These are phyloP conservation scores for Penicillium macrosclerotiorum DNA, from an alignment of 495 filamentous ascomycete genomes.

Conservation along the genomic window DNA sequence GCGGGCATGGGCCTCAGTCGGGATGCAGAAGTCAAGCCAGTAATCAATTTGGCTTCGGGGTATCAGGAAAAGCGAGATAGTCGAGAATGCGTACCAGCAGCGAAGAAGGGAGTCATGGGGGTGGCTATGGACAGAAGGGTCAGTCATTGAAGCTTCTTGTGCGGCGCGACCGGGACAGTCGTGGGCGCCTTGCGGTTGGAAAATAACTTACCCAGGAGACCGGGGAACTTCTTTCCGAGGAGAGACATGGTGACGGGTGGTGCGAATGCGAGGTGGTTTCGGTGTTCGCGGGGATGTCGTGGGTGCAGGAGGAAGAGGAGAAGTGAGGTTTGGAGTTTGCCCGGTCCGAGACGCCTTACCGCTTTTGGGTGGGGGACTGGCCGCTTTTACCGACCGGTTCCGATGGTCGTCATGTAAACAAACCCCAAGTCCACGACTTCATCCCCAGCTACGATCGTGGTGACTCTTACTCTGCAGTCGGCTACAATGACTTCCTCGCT, in stretches of 20 bases:
- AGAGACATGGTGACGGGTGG: slow-evolving; percentile 63
- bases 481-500: slow-evolving; percentile 50
- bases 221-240: slow-evolving; percentile 91
- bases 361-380: slow-evolving; percentile 28
- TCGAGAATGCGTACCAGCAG: slow-evolving; percentile 70
- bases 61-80: neutral
- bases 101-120: slow-evolving; percentile 89
- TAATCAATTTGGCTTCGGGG: neutral
- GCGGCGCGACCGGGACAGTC: neutral
- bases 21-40: neutral
- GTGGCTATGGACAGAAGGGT: slow-evolving; percentile 56
- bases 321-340: slow-evolving; percentile 43
- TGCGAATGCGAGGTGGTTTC: slow-evolving; percentile 34
- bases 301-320: slow-evolving; percentile 30
- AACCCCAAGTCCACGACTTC: slow-evolving; percentile 4
- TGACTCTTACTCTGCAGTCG: neutral
- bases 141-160: slow-evolving; percentile 19
- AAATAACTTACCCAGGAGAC: slow-evolving; percentile 73
- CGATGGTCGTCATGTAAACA: slow-evolving; percentile 33
- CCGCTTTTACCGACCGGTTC: slow-evolving; percentile 27
- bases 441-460: too few relatives aligned
- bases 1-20: slow-evolving; percentile 2
- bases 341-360: slow-evolving; percentile 31
- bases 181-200: neutral
- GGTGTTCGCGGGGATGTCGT: slow-evolving; percentile 27